Conservation (phyloP, 371 early-diverging fungal genomes). For the Actinomortierella wolfii region DNA sequence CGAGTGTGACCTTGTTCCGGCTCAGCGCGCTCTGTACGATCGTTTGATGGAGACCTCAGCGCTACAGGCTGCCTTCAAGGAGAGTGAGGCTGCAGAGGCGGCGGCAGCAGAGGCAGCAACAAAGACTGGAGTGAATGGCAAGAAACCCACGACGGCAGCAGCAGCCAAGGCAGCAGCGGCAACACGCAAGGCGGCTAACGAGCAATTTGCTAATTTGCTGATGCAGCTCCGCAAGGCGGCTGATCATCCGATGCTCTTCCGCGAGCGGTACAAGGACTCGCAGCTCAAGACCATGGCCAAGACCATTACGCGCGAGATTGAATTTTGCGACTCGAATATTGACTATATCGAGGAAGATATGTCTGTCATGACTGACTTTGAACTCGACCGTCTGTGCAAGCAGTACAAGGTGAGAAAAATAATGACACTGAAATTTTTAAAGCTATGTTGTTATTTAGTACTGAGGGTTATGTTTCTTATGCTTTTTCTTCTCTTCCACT, state of each 20-base stretch:
- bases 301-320: conserved; percentile 61
- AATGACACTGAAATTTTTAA: too few relatives aligned
- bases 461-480: not conserved
- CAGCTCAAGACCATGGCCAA: conserved; percentile 70
- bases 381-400: conserved; percentile 72
- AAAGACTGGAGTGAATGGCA: too few relatives aligned
- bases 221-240: conserved; percentile 88
- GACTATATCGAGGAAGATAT: conserved; percentile 86
- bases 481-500: not conserved
- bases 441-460: too few relatives aligned
- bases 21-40: conserved; percentile 52
- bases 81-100: conserved; percentile 14
- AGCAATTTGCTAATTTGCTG: conserved; percentile 63
- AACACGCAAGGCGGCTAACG: conserved; percentile 8
- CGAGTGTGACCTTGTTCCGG: conserved; percentile 49
- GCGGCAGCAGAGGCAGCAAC: not conserved
- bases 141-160: not conserved
- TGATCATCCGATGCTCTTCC: conserved; percentile 83
- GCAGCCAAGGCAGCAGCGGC: conserved; percentile 7
- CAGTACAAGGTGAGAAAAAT: conserved; percentile 56
- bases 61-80: conserved; percentile 14
- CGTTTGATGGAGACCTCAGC: conserved; percentile 45
- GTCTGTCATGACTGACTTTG: conserved; percentile 85
- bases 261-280: conserved; percentile 64
- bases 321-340: conserved; percentile 73